These are phyloP conservation scores for Ceratocystiopsis sp. DNA, from an alignment of 2,329 filamentous ascomycete genomes.

Conservation along the genomic window DNA sequence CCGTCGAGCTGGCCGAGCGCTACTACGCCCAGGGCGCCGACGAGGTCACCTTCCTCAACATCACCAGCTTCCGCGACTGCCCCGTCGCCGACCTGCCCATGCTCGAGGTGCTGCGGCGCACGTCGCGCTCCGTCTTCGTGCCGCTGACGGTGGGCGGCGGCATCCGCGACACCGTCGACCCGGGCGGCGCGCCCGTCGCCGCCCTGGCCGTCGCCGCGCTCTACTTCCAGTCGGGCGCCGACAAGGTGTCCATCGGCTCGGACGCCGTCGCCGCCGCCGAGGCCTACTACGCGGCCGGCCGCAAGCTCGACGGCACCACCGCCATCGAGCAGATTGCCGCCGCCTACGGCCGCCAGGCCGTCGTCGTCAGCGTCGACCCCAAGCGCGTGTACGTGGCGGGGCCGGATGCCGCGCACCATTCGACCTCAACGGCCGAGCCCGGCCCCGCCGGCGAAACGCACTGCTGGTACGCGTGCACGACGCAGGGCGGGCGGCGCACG, in stretches of 20 bases:
- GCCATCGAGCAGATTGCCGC: conserved; percentile 90
- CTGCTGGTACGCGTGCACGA: conserved; percentile 97
- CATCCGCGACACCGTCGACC: conserved; percentile 82
- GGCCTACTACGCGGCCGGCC: conserved; percentile 61
- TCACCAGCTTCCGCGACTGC: conserved; percentile 92
- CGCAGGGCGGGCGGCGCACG: conserved; percentile 89
- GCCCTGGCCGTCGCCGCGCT: conserved; percentile 86
- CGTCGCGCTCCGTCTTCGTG: conserved; percentile 86
- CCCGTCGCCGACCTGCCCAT: conserved; percentile 85
- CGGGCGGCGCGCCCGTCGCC: conserved; percentile 69
- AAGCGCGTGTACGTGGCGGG: conserved; percentile 75
- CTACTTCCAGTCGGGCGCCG: conserved; percentile 94
- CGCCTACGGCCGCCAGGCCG: conserved; percentile 91
- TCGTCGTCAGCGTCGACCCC: conserved; percentile 89
- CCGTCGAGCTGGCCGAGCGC: conserved; percentile 78
- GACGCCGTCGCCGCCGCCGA: conserved; percentile 89
- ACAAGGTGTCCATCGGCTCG: conserved; percentile 93
- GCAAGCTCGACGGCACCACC: conserved; percentile 58
- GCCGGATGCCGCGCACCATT: conserved; percentile 54
- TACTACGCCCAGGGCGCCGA: conserved; percentile 97
- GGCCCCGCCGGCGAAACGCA: conserved; percentile 62
- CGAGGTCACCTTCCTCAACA: conserved; percentile 95
- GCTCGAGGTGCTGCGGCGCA: conserved; percentile 78
- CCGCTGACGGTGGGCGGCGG: conserved; percentile 91
- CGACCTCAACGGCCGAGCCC: conserved; percentile 49